Percentiles rank a stretch among this genome's conserved stretches.
These are phyloP conservation scores for Colletotrichum lentis DNA, from an alignment of 2,329 filamentous ascomycete species.

Conservation along the genomic window DNA sequence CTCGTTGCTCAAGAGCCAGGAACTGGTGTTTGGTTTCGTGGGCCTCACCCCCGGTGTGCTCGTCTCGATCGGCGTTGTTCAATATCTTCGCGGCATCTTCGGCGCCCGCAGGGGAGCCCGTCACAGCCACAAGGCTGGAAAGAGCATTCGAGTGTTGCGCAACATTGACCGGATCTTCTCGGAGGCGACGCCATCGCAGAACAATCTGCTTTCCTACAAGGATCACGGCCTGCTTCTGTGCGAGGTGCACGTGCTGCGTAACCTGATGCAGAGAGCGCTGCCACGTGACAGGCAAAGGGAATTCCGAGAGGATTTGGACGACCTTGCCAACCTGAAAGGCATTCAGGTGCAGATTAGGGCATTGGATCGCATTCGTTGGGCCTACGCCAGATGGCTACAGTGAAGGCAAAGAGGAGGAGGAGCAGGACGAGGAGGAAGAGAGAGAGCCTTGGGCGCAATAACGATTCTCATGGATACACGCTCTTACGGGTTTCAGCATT, in stretches of 20 bases:
- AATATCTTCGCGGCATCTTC: slow-evolving; percentile 75
- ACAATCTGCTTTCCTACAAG: slow-evolving; percentile 84
- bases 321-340: slow-evolving; percentile 83
- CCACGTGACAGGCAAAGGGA: slow-evolving; percentile 80
- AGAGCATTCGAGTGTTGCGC: slow-evolving; percentile 79
- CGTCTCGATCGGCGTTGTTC: slow-evolving; percentile 76
- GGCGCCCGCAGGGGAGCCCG: slow-evolving; percentile 74
- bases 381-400: slow-evolving; percentile 79
- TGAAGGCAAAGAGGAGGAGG: slow-evolving; percentile 36
- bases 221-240: slow-evolving; percentile 90
- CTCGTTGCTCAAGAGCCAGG: slow-evolving; percentile 91
- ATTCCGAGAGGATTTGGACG: slow-evolving; percentile 87
- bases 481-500: slow-evolving; percentile 33
- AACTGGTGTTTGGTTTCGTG: slow-evolving; percentile 97
- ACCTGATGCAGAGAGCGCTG: slow-evolving; percentile 71
- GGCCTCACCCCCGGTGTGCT: slow-evolving; percentile 93
- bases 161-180: slow-evolving; percentile 86
- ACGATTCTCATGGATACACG: slow-evolving; percentile 35
- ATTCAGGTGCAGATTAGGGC: slow-evolving; percentile 81
- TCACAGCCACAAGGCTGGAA: slow-evolving; percentile 70
- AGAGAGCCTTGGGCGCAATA: slow-evolving; percentile 21
- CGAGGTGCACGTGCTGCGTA: slow-evolving; percentile 84
- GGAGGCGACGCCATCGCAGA: slow-evolving; percentile 72
- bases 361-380: slow-evolving; percentile 86
- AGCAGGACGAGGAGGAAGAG: too few species aligned